These are phyloP conservation scores for Suhomyces pyralidae DNA, from an alignment of 805 yeast genomes.

Conservation along the genomic window DNA sequence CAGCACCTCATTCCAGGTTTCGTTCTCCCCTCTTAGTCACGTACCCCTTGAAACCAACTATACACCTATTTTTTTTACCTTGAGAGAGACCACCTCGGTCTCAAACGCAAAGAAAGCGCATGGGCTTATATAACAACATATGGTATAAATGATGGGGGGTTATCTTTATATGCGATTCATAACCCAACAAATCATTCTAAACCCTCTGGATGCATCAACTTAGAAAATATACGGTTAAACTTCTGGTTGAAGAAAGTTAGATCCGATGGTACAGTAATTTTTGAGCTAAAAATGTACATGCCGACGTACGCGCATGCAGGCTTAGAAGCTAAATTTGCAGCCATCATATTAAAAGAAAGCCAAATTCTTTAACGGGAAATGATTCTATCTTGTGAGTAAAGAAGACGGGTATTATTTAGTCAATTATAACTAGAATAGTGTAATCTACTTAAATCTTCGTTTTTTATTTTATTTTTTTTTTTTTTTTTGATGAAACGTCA, in stretches of 20 bases:
- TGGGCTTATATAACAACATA: no score
- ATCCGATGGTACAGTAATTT: not conserved
- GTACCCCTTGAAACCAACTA: not conserved
- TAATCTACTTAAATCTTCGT: not conserved
- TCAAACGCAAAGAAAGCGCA: not conserved
- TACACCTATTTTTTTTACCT: not conserved
- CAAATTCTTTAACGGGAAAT: not conserved
- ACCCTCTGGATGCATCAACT: not conserved
- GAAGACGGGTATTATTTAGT: not conserved
- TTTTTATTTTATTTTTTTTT: not conserved
- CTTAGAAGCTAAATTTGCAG: not conserved
- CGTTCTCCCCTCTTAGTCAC: not conserved
- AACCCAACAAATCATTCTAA: not conserved
- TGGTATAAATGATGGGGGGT: not conserved
- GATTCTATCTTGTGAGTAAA: not conserved
- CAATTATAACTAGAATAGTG: not conserved
- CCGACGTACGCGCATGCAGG: not conserved
- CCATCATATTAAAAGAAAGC: not conserved
- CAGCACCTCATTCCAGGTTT: not conserved
- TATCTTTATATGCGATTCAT: no score
- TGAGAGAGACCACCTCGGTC: not conserved
- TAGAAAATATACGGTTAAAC: not conserved
- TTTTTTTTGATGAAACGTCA: not conserved
- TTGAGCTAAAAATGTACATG: not conserved
- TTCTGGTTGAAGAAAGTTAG: not conserved